These are phyloP conservation scores for Daldinia sp. DNA, from an alignment of 2,329 filamentous ascomycete species.

Conservation along the genomic window DNA sequence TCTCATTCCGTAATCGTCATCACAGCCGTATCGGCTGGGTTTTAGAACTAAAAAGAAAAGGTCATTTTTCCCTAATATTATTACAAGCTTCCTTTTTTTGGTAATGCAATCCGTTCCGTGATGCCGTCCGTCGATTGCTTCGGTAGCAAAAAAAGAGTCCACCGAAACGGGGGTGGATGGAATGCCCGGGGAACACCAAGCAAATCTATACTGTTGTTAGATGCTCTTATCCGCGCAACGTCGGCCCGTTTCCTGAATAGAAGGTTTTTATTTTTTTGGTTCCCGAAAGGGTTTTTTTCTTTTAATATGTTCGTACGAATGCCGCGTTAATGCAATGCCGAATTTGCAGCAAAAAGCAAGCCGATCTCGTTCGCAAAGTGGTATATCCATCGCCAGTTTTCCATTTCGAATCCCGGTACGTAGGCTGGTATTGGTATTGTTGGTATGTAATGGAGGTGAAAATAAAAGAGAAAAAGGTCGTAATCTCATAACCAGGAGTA, in stretches of 20 bases:
- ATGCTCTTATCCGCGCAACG: not conserved
- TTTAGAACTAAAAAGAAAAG: not conserved
- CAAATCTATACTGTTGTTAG: not conserved
- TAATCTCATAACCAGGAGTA: slow-evolving; percentile 21
- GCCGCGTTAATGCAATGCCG: not conserved
- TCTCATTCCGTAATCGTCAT: slow-evolving; percentile 2
- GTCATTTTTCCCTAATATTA: slow-evolving; percentile 9
- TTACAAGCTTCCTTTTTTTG: slow-evolving; percentile 12
- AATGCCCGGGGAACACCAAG: not conserved
- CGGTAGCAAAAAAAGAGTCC: not conserved
- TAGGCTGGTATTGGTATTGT: not conserved
- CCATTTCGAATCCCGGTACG: not conserved
- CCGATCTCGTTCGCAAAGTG: slow-evolving; percentile 1
- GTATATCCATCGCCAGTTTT: slow-evolving; percentile 1
- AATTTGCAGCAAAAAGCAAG: not conserved
- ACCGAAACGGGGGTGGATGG: not conserved
- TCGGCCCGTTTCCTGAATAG: not conserved
- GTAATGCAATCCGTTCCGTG: slow-evolving; percentile 1
- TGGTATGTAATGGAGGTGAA: not conserved
- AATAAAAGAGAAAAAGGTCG: slow-evolving; percentile 11
- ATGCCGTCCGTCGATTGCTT: not conserved
- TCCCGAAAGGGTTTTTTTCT: not conserved
- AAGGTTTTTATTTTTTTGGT: not conserved
- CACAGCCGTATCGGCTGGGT: not conserved
- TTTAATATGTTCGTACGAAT: not conserved